Conservation (phyloP, 805 yeast species). For the Jamesozyma lodderae region DNA sequence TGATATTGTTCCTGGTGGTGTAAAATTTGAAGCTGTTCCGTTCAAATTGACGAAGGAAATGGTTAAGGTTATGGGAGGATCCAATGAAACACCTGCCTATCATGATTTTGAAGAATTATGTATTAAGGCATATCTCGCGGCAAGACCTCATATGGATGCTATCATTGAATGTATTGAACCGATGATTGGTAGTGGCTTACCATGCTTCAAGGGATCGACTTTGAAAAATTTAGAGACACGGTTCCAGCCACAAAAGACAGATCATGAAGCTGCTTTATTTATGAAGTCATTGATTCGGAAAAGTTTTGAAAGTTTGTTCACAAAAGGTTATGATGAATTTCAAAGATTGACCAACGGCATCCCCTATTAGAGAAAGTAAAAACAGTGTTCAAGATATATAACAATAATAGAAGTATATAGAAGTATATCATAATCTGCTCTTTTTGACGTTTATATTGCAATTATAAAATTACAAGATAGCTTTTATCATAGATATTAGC, state of each 20-base stretch:
- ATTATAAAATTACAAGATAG: too few relatives aligned
- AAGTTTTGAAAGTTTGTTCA: slow-evolving; percentile 79
- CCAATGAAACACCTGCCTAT: slow-evolving; percentile 73
- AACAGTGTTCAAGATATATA: not conserved
- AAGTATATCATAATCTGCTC: too few relatives aligned
- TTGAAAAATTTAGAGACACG: slow-evolving; percentile 68
- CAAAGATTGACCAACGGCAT: slow-evolving; percentile 95
- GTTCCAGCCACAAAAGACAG: slow-evolving; percentile 73
- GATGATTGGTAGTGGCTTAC: slow-evolving; percentile 91
- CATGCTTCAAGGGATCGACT: slow-evolving; percentile 85
- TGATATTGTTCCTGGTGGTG: slow-evolving; percentile 98
- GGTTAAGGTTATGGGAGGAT: slow-evolving; percentile 95
- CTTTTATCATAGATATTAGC: too few relatives aligned
- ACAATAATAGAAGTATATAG: not conserved
- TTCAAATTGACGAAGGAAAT: slow-evolving; percentile 93
- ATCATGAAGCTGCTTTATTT: slow-evolving; percentile 72
- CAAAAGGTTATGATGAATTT: slow-evolving; percentile 95
- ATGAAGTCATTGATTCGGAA: slow-evolving; percentile 70
- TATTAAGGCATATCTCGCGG: slow-evolving; percentile 82
- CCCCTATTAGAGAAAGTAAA: slow-evolving; percentile 44
- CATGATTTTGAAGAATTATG: slow-evolving; percentile 92
- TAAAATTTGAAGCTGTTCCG: slow-evolving; percentile 95
- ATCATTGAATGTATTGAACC: slow-evolving; percentile 81
- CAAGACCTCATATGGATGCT: slow-evolving; percentile 79
- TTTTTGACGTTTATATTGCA: too few relatives aligned